A percentile compares a stretch with the other conserved stretches of the same genome.
These are phyloP conservation scores for Lanmaoa pseudosensibilis DNA, from an alignment of 768 basidiomycete species.

Conservation along the genomic window DNA sequence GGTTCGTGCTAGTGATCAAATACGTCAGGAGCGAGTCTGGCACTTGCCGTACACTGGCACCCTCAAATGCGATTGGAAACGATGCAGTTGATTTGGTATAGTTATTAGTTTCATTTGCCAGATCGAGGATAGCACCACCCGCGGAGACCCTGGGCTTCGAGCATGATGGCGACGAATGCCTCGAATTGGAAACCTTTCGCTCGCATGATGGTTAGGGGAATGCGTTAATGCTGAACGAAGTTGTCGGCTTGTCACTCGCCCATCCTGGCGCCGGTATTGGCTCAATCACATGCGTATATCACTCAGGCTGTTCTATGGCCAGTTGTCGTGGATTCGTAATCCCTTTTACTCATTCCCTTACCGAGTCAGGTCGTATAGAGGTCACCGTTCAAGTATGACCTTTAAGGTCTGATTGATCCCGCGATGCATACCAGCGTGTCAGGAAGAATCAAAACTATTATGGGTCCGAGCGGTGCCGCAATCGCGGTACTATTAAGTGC, in stretches of 20 bases:
- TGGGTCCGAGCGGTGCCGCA: slow-evolving; percentile 16
- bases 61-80: not conserved
- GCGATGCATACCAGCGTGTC: slow-evolving; percentile 11
- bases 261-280: not conserved
- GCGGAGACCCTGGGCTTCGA: slow-evolving; percentile 14
- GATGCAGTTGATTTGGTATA: not conserved
- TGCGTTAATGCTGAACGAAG: not conserved
- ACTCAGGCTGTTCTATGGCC: not conserved
- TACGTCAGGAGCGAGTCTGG: not conserved
- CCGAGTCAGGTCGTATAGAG: not conserved
- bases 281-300: not conserved
- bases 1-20: slow-evolving; percentile 1
- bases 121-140: not conserved
- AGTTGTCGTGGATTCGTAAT: not conserved
- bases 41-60: slow-evolving; percentile 3
- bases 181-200: not conserved
- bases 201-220: not conserved
- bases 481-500: not conserved
- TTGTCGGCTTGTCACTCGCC: not conserved
- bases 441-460: not conserved
- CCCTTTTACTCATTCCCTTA: not conserved
- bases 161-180: not conserved
- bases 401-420: slow-evolving; percentile 8
- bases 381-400: not conserved
- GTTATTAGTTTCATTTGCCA: slow-evolving; percentile 11